Evolutionary conservation across 2,329 filamentous ascomycete species (phyloP).

Genomic region (Cytospora schulzeri): DNA sequence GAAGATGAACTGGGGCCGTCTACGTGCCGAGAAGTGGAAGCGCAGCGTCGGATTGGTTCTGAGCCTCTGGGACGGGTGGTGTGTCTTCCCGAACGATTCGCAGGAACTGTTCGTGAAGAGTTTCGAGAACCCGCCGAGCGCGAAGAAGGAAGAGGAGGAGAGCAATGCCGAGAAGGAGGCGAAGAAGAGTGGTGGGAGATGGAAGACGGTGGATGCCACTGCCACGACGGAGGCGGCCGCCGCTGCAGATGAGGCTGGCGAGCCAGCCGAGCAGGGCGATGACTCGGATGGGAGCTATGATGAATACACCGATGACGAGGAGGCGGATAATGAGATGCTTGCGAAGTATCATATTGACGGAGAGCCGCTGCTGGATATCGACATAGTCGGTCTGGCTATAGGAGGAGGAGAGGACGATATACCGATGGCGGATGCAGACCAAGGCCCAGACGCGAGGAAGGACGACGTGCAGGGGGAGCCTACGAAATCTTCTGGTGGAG

Average conservation of each 20-base stretch:
- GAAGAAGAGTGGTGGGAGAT: slow-evolving; percentile 45
- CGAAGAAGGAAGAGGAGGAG: slow-evolving; percentile 38
- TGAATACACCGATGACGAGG: slow-evolving; percentile 47
- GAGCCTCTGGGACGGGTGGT: slow-evolving; percentile 71
- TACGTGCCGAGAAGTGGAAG: slow-evolving; percentile 84
- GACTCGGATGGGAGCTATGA: slow-evolving; percentile 35
- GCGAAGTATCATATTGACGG: slow-evolving; percentile 48
- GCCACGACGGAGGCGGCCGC: slow-evolving; percentile 32
- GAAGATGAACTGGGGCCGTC: slow-evolving; percentile 74
- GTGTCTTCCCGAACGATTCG: slow-evolving; percentile 71
- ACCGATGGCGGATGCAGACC: slow-evolving; percentile 20
- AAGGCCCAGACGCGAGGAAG: slow-evolving; percentile 28
- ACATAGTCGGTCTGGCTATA: slow-evolving; percentile 48
- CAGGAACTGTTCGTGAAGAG: slow-evolving; percentile 70
- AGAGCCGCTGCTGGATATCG: slow-evolving; percentile 50
- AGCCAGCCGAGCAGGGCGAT: slow-evolving; percentile 26
- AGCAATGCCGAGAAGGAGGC: slow-evolving; percentile 42
- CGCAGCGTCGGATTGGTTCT: slow-evolving; percentile 71
- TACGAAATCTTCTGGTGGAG: slow-evolving; percentile 30
- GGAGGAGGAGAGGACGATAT: slow-evolving; percentile 33
- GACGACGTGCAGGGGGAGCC: slow-evolving; percentile 29
- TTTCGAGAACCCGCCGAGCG: slow-evolving; percentile 69
- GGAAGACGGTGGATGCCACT: slow-evolving; percentile 53
- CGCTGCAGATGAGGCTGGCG: slow-evolving; percentile 21
- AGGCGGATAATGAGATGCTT: slow-evolving; percentile 51